These are phyloP conservation scores for Xylogone sp. DNA, from an alignment of 2,329 filamentous ascomycete genomes.

Conservation along the genomic window DNA sequence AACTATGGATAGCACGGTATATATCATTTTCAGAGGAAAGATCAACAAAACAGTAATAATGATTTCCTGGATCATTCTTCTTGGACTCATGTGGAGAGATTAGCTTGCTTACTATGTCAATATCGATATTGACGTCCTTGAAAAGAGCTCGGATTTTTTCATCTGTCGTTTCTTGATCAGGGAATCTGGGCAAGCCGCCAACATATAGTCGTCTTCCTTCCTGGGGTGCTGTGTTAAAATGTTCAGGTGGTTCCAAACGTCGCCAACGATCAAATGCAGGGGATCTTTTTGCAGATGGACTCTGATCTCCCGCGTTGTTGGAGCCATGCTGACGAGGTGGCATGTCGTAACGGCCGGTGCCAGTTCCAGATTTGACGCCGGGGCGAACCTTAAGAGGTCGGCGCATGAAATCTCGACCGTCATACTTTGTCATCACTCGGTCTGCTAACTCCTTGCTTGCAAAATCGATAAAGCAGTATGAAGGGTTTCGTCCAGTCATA, in stretches of 20 bases:
- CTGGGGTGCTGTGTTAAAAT: constrained; percentile 18
- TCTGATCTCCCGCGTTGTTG: neutral
- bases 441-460: constrained; percentile 51
- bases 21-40: constrained; percentile 52
- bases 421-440: constrained; percentile 51
- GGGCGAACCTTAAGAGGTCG: constrained; percentile 62
- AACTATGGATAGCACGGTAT: constrained; percentile 40
- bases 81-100: constrained; percentile 58
- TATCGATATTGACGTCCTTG: constrained; percentile 40
- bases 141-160: constrained; percentile 44
- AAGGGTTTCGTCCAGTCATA: constrained; percentile 65
- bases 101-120: constrained; percentile 25
- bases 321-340: neutral
- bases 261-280: constrained; percentile 19
- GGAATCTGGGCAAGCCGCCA: constrained; percentile 46
- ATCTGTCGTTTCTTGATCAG: constrained; percentile 43
- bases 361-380: constrained; percentile 38
- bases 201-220: constrained; percentile 44
- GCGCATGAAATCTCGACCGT: constrained; percentile 50
- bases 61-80: constrained; percentile 45
- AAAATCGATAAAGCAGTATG: constrained; percentile 73
- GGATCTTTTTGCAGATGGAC: neutral
- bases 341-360: constrained; percentile 8
- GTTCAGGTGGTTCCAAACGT: constrained; percentile 15
- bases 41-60: constrained; percentile 66